phyloP scores from a whole-genome alignment of 2,329 filamentous ascomycete species.

The Fusarium palustre region DNA sequence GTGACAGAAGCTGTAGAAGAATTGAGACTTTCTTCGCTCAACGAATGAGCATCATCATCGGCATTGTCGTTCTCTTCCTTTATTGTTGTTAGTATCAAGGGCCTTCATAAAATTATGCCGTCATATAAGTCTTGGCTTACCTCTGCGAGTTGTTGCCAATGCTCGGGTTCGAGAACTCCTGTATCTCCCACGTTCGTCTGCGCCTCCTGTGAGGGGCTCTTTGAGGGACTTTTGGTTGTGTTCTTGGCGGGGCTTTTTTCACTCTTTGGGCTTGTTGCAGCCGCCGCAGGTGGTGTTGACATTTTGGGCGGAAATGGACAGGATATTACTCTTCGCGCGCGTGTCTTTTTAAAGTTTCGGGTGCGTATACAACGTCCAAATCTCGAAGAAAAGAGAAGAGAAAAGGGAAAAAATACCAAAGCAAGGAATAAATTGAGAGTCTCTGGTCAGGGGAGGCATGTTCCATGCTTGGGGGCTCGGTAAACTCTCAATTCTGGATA shows the following conservation, averaged over 20 bases:
- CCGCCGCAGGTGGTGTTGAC: slow-evolving; percentile 20
- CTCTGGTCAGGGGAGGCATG: neutral
- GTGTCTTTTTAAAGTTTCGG: neutral
- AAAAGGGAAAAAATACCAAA: neutral
- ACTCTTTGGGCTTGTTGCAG: slow-evolving; percentile 17
- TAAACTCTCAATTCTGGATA: neutral
- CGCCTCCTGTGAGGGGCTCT: slow-evolving; percentile 12
- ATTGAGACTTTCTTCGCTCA: neutral
- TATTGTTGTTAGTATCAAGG: neutral
- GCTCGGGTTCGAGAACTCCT: slow-evolving; percentile 9
- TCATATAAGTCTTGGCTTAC: neutral
- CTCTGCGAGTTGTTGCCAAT: slow-evolving; percentile 25
- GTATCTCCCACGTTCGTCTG: neutral
- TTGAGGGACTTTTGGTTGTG: slow-evolving; percentile 7
- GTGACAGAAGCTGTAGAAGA: slow-evolving; percentile 14
- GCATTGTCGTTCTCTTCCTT: neutral
- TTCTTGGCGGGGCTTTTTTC: neutral
- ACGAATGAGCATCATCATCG: slow-evolving; percentile 4
- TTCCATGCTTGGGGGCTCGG: neutral
- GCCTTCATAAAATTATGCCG: neutral
- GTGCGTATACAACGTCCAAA: neutral
- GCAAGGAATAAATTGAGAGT: neutral
- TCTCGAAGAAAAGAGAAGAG: neutral
- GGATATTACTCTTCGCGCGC: too few relatives aligned
- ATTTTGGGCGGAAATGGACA: too few relatives aligned